phyloP scores from a whole-genome alignment of 2,329 filamentous ascomycete genomes.

The Amylocarpus encephaloides region DNA sequence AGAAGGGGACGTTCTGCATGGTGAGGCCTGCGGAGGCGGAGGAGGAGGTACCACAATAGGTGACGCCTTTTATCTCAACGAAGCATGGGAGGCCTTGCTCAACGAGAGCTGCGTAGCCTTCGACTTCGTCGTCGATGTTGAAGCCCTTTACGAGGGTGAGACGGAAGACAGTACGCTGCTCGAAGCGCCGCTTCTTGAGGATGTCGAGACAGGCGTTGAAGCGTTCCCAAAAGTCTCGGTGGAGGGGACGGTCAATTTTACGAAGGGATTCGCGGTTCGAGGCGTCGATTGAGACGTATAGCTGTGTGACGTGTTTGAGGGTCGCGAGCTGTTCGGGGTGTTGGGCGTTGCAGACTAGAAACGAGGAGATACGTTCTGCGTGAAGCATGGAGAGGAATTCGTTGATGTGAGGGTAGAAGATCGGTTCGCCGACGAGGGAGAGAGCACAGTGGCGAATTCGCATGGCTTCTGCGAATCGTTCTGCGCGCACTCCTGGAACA shows the following conservation, averaged over 20 bases:
- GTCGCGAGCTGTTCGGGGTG: conserved; percentile 85
- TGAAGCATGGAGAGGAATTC: conserved; percentile 82
- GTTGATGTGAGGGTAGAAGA: conserved; percentile 98
- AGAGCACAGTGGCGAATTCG: conserved; percentile 88
- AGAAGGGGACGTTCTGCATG: conserved; percentile 98
- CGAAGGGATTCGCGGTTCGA: conserved; percentile 82
- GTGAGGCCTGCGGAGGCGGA: conserved; percentile 78
- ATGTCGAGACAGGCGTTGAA: conserved; percentile 91
- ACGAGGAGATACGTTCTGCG: conserved; percentile 79
- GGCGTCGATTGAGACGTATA: conserved; percentile 95
- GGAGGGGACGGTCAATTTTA: conserved; percentile 84
- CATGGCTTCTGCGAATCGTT: conserved; percentile 90
- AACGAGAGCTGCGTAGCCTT: conserved; percentile 84
- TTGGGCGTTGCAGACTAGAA: conserved; percentile 95
- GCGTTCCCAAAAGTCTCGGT: conserved; percentile 96
- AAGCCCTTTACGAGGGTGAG: conserved; percentile 96
- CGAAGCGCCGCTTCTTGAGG: conserved; percentile 71
- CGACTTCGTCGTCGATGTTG: conserved; percentile 89
- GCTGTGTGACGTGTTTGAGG: conserved; percentile 80
- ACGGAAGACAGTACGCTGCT: conserved; percentile 89
- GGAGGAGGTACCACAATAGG: conserved; percentile 88
- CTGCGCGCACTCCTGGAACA: conserved; percentile 84
- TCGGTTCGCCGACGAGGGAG: conserved; percentile 91
- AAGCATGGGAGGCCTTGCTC: conserved; percentile 84
- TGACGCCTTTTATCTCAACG: conserved; percentile 93